These are phyloP conservation scores for Eucalyptus rudis DNA, from an alignment of 345 rosid genomes.

Conservation along the genomic window DNA sequence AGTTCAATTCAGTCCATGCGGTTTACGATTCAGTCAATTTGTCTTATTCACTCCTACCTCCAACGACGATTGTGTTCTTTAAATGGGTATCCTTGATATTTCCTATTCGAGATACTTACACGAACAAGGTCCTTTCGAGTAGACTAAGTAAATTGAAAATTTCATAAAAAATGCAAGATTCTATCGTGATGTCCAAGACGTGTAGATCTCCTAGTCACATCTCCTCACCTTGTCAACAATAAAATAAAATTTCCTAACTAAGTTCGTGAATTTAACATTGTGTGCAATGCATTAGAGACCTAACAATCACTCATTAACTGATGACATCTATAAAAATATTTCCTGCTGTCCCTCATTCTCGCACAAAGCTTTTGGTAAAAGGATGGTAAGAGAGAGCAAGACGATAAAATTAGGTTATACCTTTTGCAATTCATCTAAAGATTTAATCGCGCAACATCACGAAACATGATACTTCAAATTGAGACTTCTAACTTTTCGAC, in stretches of 20 bases:
- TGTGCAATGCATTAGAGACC: neutral
- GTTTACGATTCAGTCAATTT: rapidly evolving
- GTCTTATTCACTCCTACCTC: neutral
- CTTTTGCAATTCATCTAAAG: neutral
- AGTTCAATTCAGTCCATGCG: rapidly evolving
- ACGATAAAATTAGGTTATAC: neutral
- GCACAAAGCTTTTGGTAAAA: neutral
- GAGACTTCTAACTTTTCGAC: rapidly evolving
- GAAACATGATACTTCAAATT: neutral
- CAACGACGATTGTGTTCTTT: neutral
- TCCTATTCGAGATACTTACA: neutral
- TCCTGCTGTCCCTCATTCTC: neutral
- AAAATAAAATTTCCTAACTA: neutral
- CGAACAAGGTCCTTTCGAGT: neutral
- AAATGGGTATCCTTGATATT: neutral
- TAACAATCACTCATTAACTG: neutral
- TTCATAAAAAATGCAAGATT: neutral
- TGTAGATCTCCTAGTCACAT: neutral
- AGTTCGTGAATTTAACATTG: neutral
- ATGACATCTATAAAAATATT: neutral
- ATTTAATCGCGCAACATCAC: neutral
- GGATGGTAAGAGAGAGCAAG: neutral
- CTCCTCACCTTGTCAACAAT: neutral
- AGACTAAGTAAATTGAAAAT: neutral
- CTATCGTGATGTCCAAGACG: neutral